These are phyloP conservation scores for Pyrus hybrid DNA, from an alignment of 331 rosid species.

Conservation along the genomic window DNA sequence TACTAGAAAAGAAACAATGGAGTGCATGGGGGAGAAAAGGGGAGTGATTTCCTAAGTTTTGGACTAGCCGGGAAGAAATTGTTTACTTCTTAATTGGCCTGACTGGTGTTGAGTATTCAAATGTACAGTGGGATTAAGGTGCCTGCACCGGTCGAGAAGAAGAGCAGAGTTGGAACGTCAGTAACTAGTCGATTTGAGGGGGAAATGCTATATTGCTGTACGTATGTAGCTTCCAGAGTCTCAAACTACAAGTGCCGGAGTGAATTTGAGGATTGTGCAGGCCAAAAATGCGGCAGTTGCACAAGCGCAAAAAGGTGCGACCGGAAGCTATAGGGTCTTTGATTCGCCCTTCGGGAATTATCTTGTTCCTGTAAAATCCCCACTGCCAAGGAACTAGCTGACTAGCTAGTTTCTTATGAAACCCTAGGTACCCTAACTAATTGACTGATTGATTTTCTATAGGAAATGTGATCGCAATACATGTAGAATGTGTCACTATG, in stretches of 20 bases:
- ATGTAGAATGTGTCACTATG: not conserved
- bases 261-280: constrained; percentile 27
- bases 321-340: constrained; percentile 35
- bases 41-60: not conserved
- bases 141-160: not conserved
- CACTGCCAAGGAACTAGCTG: constrained; percentile 25
- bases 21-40: not conserved
- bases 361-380: constrained; percentile 43
- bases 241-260: constrained; percentile 2
- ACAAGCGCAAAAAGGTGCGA: constrained; percentile 45
- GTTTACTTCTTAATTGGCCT: not conserved
- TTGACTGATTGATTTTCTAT: not conserved
- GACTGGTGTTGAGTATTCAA: not conserved
- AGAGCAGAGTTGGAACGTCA: not conserved
- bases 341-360: constrained; percentile 47
- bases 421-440: not conserved
- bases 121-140: not conserved
- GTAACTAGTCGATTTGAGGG: not conserved
- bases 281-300: constrained; percentile 36
- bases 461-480: not conserved
- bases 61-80: not conserved
- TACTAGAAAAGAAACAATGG: not conserved
- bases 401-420: constrained; percentile 15
- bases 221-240: constrained; percentile 20
- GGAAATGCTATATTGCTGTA: not conserved